Conservation (phyloP, 306 rosid genomes). For the Castanopsis chinensis region DNA sequence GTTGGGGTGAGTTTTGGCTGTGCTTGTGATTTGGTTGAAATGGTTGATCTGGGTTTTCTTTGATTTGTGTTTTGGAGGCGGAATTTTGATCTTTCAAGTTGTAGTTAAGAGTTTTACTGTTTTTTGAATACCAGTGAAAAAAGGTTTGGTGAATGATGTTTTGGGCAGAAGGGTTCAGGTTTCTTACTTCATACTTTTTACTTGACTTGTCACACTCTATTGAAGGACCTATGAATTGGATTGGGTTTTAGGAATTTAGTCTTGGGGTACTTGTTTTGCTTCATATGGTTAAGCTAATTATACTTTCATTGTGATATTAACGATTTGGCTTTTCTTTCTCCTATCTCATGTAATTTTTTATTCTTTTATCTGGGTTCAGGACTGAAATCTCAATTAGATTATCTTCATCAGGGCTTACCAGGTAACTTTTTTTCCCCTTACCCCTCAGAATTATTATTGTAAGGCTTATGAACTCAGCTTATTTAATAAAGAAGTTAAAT, state of each 20-base stretch:
- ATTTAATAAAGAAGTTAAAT: not conserved
- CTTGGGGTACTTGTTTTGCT: constrained; percentile 10
- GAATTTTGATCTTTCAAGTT: constrained; percentile 28
- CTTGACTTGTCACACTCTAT: not conserved
- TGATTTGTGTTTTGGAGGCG: constrained; percentile 25
- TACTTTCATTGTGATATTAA: not conserved
- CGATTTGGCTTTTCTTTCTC: constrained; percentile 8
- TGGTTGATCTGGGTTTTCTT: constrained; percentile 35
- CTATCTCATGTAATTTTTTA: constrained; percentile 11
- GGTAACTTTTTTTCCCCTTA: constrained; percentile 42
- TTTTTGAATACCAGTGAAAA: not conserved
- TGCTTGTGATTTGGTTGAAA: constrained; percentile 31
- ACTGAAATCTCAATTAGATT: constrained; percentile 78
- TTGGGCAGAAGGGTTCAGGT: constrained; percentile 1
- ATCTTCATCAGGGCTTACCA: constrained; percentile 88
- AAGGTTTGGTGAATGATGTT: constrained; percentile 13
- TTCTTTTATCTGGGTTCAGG: constrained; percentile 50
- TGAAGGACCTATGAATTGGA: not conserved
- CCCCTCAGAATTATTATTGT: not conserved
- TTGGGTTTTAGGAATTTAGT: not conserved
- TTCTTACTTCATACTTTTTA: constrained; percentile 23
- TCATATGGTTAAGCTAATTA: constrained; percentile 24
- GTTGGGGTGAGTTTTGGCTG: constrained; percentile 29
- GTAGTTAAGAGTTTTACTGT: constrained; percentile 20
- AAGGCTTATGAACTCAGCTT: not conserved